These are phyloP conservation scores for Erysimum cheiranthoides DNA, from an alignment of 345 rosid species.

Conservation along the genomic window DNA sequence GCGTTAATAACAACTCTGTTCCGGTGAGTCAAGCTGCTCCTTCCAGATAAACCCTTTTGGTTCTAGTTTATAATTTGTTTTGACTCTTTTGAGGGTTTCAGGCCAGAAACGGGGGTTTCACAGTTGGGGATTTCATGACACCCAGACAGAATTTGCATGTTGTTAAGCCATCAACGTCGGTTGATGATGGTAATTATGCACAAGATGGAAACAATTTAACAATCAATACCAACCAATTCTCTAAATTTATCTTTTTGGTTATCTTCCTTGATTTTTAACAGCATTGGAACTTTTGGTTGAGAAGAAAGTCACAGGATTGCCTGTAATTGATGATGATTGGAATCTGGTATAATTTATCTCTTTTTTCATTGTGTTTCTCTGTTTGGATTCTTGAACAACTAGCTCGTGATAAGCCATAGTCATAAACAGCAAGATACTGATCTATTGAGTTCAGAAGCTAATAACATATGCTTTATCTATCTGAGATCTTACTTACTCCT, in stretches of 20 bases:
- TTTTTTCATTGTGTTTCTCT: constrained; percentile 4
- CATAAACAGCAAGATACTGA: background rate
- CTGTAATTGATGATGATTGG: constrained; percentile 91
- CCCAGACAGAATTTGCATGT: constrained; percentile 64
- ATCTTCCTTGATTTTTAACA: constrained; percentile 40
- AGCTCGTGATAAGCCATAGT: background rate
- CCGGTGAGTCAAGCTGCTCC: constrained; percentile 48
- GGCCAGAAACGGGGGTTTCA: constrained; percentile 67
- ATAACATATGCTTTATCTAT: background rate
- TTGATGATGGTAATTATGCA: constrained; percentile 73
- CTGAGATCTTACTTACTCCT: constrained; percentile 1
- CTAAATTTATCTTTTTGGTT: constrained; percentile 6
- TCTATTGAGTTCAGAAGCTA: background rate
- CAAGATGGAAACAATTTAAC: background rate
- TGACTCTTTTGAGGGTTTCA: constrained; percentile 33
- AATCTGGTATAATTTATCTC: constrained; percentile 59
- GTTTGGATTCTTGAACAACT: constrained; percentile 5
- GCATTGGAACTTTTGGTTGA: constrained; percentile 85
- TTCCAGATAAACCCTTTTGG: background rate
- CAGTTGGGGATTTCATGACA: constrained; percentile 94
- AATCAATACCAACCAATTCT: background rate
- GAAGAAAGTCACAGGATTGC: constrained; percentile 87
- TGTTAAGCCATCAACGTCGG: constrained; percentile 77
- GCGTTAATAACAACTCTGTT: constrained; percentile 53
- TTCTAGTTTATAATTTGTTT: constrained; percentile 1